phyloP scores from a whole-genome alignment of 1,139 yeast species.

The Suhomyces bokatorum region DNA sequence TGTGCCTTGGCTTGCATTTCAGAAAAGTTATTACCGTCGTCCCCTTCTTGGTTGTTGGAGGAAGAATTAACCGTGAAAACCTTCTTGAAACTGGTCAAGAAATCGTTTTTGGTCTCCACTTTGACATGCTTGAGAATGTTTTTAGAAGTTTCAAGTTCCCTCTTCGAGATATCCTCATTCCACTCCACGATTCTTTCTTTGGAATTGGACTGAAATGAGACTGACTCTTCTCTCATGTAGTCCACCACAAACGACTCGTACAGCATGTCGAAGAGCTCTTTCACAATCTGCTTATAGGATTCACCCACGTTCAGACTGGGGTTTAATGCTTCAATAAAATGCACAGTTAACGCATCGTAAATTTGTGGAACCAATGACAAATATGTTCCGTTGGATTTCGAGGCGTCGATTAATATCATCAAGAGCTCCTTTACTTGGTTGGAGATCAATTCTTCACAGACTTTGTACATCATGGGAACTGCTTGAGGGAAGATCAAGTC shows the following conservation, averaged over 20 bases:
- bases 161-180: constrained; percentile 35
- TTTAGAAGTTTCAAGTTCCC: constrained; percentile 44
- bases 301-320: constrained; percentile 39
- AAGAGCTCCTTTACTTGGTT: constrained; percentile 43
- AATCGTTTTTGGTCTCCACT: constrained; percentile 46
- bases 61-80: constrained; percentile 48
- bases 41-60: constrained; percentile 17
- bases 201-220: constrained; percentile 29
- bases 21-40: constrained; percentile 30
- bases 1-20: constrained; percentile 47
- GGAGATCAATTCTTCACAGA: constrained; percentile 46
- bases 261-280: constrained; percentile 49
- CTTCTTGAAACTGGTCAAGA: constrained; percentile 60
- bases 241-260: constrained; percentile 51
- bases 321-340: constrained; percentile 27
- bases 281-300: constrained; percentile 31
- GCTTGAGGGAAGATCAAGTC: constrained; percentile 43
- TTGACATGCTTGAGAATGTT: constrained; percentile 42
- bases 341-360: constrained; percentile 29
- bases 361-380: constrained; percentile 34
- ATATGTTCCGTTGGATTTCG: constrained; percentile 31
- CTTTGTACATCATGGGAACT: constrained; percentile 51
- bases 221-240: constrained; percentile 49
- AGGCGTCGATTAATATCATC: constrained; percentile 29
- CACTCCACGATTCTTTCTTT: constrained; percentile 32